phyloP scores from a whole-genome alignment of 2,329 filamentous ascomycete species.

The Aspergillus ochraceoroseus region DNA sequence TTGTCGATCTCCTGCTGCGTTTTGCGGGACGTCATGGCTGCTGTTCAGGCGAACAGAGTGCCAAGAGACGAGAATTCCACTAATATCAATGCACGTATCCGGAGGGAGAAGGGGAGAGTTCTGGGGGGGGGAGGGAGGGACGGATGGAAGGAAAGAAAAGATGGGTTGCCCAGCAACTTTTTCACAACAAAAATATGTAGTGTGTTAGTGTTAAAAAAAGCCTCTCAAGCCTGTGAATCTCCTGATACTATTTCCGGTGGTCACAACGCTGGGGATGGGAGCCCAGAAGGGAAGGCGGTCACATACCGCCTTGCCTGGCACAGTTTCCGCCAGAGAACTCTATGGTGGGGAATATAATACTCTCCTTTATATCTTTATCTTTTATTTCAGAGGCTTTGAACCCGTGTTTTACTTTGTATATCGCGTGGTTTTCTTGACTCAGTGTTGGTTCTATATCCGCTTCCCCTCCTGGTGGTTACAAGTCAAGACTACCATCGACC shows the following conservation, averaged over 20 bases:
- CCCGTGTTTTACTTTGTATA: no score
- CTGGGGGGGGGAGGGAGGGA: background rate
- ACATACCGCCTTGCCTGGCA: constrained; percentile 5
- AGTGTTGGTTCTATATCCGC: background rate
- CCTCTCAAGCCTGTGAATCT: constrained; percentile 14
- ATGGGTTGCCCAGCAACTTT: constrained; percentile 12
- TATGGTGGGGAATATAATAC: constrained; percentile 3
- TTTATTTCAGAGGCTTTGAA: background rate
- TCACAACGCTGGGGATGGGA: constrained; percentile 14
- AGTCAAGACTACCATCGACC: no score
- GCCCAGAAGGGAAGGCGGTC: constrained; percentile 15
- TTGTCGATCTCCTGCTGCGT: constrained; percentile 97
- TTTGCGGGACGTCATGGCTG: constrained; percentile 85
- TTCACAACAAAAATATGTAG: constrained; percentile 10
- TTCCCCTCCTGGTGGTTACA: no score
- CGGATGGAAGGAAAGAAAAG: background rate
- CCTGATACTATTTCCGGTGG: constrained; percentile 16
- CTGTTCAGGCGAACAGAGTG: constrained; percentile 24
- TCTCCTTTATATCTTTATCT: no score
- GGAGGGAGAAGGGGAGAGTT: constrained; percentile 9
- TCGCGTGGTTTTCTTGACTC: background rate
- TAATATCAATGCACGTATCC: constrained; percentile 15
- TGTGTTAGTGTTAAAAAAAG: constrained; percentile 10
- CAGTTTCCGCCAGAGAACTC: background rate
- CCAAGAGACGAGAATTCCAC: constrained; percentile 20